These are phyloP conservation scores for Canavalia ensiformis DNA, from an alignment of 306 rosid species.

Conservation along the genomic window DNA sequence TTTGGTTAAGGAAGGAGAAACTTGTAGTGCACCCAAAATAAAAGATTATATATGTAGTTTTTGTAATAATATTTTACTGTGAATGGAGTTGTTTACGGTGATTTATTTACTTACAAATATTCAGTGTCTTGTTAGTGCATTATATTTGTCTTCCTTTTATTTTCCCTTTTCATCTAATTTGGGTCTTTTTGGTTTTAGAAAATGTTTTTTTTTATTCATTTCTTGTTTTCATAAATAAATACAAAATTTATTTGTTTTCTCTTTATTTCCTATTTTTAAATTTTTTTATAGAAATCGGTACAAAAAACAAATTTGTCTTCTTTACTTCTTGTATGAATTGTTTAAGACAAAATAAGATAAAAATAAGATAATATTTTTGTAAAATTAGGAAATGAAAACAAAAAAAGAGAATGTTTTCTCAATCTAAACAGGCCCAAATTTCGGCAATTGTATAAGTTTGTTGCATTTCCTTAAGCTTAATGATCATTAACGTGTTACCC, in stretches of 20 bases:
- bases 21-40: not conserved
- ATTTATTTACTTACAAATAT: not conserved
- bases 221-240: not conserved
- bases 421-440: not conserved
- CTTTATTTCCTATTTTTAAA: not conserved
- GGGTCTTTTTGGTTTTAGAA: not conserved
- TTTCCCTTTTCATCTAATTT: not conserved
- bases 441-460: not conserved
- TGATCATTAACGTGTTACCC: slow-evolving; percentile 1
- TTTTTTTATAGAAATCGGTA: not conserved
- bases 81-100: slow-evolving; percentile 6
- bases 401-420: not conserved
- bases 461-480: not conserved
- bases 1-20: not conserved
- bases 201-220: not conserved
- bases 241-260: not conserved
- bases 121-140: not conserved
- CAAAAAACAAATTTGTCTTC: not conserved
- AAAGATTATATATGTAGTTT: not conserved
- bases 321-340: not conserved
- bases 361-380: not conserved
- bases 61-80: not conserved
- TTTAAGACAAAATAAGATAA: not conserved
- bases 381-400: not conserved
- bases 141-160: not conserved